Conservation (phyloP, 1,284 basidiomycete species). For the Boletus smithii region DNA sequence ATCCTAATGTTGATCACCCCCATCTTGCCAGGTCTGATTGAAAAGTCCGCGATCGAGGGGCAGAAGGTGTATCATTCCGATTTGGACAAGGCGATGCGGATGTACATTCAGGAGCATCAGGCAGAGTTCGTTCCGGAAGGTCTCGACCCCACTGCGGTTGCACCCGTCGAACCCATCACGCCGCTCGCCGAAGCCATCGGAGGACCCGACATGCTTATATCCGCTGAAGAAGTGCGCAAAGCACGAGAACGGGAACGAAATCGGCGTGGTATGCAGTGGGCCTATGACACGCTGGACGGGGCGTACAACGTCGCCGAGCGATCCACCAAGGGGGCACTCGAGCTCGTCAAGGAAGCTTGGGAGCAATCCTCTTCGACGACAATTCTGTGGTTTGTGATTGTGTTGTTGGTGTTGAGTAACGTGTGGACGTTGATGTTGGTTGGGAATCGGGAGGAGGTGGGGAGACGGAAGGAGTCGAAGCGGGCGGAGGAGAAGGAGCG, state of each 20-base stretch:
- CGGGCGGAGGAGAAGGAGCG: conserved; percentile 65
- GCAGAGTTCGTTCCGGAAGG: conserved; percentile 88
- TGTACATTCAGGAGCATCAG: conserved; percentile 85
- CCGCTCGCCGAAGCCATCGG: conserved; percentile 18
- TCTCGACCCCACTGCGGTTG: conserved; percentile 52
- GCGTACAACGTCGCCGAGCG: conserved; percentile 66
- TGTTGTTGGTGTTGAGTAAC: conserved; percentile 72
- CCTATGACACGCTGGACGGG: conserved; percentile 78
- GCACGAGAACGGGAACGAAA: conserved; percentile 65
- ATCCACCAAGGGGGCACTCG: conserved; percentile 65
- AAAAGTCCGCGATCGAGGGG: conserved; percentile 89
- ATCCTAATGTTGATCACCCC: conserved; percentile 1
- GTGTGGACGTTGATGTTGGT: conserved; percentile 65
- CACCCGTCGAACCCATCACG: conserved; percentile 33
- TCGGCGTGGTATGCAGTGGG: conserved; percentile 76
- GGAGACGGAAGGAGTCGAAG: conserved; percentile 52
- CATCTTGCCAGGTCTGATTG: conserved; percentile 75
- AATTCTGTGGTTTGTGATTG: conserved; percentile 70
- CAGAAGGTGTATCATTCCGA: conserved; percentile 88
- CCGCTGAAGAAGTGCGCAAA: conserved; percentile 37
- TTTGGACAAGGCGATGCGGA: conserved; percentile 81
- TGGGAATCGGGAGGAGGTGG: conserved; percentile 52
- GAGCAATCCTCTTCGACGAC: conserved; percentile 68
- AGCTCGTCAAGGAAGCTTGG: conserved; percentile 71
- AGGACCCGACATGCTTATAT: conserved; percentile 7